Percentiles rank a stretch among this genome's conserved stretches.
These are phyloP conservation scores for Phytophthora foliorum DNA, from an alignment of 352 stramenopile species.

Conservation along the genomic window DNA sequence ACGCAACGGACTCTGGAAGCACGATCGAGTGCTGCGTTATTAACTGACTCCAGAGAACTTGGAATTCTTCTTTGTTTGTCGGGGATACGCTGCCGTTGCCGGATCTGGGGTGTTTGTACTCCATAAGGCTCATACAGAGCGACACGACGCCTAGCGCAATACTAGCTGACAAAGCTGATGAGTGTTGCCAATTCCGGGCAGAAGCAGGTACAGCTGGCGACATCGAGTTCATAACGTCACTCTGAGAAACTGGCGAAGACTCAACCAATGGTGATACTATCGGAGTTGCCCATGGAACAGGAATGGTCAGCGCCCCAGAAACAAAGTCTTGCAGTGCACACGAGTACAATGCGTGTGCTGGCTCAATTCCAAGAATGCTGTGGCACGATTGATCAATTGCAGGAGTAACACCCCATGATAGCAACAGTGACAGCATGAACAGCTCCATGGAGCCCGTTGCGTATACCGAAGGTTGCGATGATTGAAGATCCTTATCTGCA, in stretches of 20 bases:
- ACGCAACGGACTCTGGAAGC: slow-evolving; percentile 73
- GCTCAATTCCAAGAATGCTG: slow-evolving; percentile 63
- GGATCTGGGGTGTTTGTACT: slow-evolving; percentile 68
- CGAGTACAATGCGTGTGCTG: slow-evolving; percentile 64
- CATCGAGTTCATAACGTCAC: neutral
- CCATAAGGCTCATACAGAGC: slow-evolving; percentile 88
- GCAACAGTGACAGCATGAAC: slow-evolving; percentile 72
- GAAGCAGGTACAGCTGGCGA: slow-evolving; percentile 40
- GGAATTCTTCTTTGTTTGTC: slow-evolving; percentile 84
- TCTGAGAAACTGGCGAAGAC: neutral
- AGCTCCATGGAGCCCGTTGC: slow-evolving; percentile 78
- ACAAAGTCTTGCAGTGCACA: slow-evolving; percentile 68
- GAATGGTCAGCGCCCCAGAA: slow-evolving; percentile 76
- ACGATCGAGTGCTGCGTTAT: slow-evolving; percentile 89
- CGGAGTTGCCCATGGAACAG: slow-evolving; percentile 63
- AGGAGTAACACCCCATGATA: slow-evolving; percentile 78
- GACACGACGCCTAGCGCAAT: slow-evolving; percentile 78
- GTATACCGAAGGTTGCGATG: slow-evolving; percentile 50
- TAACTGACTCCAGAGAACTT: slow-evolving; percentile 88
- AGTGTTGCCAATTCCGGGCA: slow-evolving; percentile 80
- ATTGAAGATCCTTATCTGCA: slow-evolving; percentile 4
- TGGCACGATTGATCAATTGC: slow-evolving; percentile 76
- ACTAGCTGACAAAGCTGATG: slow-evolving; percentile 69
- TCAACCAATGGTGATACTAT: neutral
- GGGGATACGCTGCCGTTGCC: slow-evolving; percentile 20